Percentiles rank a stretch among this genome's conserved stretches.
phyloP scores from a whole-genome alignment of 2,329 filamentous ascomycete species.

The Fusarium chaquense region DNA sequence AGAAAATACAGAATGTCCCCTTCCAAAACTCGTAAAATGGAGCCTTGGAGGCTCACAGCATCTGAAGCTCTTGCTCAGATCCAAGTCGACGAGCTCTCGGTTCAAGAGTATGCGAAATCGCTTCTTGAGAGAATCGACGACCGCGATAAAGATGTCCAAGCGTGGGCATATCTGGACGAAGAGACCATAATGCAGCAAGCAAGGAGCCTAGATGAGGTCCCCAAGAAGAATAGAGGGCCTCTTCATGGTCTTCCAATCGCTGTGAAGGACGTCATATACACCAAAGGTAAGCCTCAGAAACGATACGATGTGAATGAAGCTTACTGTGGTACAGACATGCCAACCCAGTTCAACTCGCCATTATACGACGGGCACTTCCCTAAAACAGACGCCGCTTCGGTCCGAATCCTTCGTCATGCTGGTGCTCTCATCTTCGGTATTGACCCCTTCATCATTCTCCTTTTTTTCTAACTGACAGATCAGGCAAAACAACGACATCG shows the following conservation, averaged over 20 bases:
- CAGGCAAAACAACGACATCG: constrained; percentile 63
- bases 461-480: background rate
- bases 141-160: constrained; percentile 60
- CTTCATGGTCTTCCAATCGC: constrained; percentile 69
- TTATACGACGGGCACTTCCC: constrained; percentile 63
- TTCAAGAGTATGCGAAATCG: constrained; percentile 63
- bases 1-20: constrained; percentile 20
- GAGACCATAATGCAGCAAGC: constrained; percentile 63
- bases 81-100: constrained; percentile 58
- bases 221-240: constrained; percentile 62
- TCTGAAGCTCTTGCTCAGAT: constrained; percentile 57
- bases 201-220: constrained; percentile 62
- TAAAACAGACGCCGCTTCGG: constrained; percentile 63
- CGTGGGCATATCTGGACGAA: constrained; percentile 63
- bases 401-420: constrained; percentile 64
- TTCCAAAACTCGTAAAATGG: constrained; percentile 20
- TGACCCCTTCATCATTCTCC: background rate
- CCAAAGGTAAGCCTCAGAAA: constrained; percentile 56
- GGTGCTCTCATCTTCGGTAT: constrained; percentile 67
- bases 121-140: constrained; percentile 59
- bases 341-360: constrained; percentile 67
- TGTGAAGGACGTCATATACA: constrained; percentile 72
- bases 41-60: constrained; percentile 55
- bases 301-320: background rate
- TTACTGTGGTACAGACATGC: constrained; percentile 60